Conservation (phyloP, 2,329 filamentous ascomycete species). For the Alternaria gaisen region DNA sequence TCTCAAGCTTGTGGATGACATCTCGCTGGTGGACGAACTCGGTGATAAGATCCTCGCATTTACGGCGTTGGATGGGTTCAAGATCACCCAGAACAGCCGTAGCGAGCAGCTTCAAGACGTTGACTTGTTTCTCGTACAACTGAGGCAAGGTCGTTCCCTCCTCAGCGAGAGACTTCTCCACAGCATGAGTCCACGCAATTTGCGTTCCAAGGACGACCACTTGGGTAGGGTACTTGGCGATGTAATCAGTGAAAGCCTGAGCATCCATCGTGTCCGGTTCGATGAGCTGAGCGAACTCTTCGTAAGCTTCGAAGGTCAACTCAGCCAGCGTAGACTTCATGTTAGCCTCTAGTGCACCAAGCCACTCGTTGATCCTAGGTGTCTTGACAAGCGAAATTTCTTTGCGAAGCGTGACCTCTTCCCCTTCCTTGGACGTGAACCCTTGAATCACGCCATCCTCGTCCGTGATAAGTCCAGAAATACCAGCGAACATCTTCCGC, state of each 20-base stretch:
- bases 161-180: slow-evolving; percentile 77
- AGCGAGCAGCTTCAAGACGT: slow-evolving; percentile 84
- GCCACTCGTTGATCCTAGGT: slow-evolving; percentile 98
- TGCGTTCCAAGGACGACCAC: slow-evolving; percentile 95
- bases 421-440: slow-evolving; percentile 94
- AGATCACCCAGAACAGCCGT: slow-evolving; percentile 90
- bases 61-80: slow-evolving; percentile 86
- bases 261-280: slow-evolving; percentile 74
- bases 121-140: slow-evolving; percentile 83
- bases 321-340: slow-evolving; percentile 97
- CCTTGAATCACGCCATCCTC: slow-evolving; percentile 89
- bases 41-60: slow-evolving; percentile 98
- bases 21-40: slow-evolving; percentile 99
- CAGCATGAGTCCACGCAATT: slow-evolving; percentile 88
- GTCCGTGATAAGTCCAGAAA: slow-evolving; percentile 89
- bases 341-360: slow-evolving; percentile 87
- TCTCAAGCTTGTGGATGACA: slow-evolving; percentile 84
- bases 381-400: slow-evolving; percentile 93
- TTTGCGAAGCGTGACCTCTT: slow-evolving; percentile 85
- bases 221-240: slow-evolving; percentile 86
- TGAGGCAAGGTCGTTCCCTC: slow-evolving; percentile 74
- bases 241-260: slow-evolving; percentile 78
- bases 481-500: slow-evolving; percentile 99
- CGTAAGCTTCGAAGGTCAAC: slow-evolving; percentile 83
- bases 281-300: slow-evolving; percentile 82